phyloP scores from a whole-genome alignment of 495 filamentous ascomycete species.

The Daldinia childiae region DNA sequence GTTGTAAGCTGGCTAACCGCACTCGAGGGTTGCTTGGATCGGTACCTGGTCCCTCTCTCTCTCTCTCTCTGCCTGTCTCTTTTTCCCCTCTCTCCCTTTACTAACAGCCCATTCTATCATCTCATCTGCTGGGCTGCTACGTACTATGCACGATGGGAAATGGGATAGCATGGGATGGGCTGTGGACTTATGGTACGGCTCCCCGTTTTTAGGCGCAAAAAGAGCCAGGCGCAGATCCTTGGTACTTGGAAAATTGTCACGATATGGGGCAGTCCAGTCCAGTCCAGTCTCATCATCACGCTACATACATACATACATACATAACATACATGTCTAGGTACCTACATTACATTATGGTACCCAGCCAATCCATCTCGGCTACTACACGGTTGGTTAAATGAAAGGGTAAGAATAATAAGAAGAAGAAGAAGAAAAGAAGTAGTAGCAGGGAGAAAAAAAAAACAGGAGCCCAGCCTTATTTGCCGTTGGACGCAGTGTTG shows the following conservation, averaged over 20 bases:
- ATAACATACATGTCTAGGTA: too few species aligned
- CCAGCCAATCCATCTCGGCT: slow-evolving; percentile 8
- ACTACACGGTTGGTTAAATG: slow-evolving; percentile 12
- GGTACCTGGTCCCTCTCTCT: slow-evolving; percentile 8
- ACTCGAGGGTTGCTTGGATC: slow-evolving; percentile 23
- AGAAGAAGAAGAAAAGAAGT: too few species aligned
- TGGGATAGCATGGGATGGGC: background rate
- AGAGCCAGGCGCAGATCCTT: slow-evolving; percentile 34
- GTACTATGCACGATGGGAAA: background rate
- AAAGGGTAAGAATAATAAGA: background rate
- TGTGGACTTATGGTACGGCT: slow-evolving; percentile 16
- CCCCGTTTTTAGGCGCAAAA: slow-evolving; percentile 38
- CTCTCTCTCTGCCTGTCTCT: too few species aligned
- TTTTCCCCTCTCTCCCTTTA: background rate
- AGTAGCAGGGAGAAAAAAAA: too few species aligned
- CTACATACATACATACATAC: slow-evolving; percentile 12
- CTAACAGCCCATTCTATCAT: background rate
- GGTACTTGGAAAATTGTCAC: slow-evolving; percentile 31
- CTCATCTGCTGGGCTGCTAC: slow-evolving; percentile 1
- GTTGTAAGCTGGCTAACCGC: slow-evolving; percentile 24
- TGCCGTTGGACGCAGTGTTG: background rate
- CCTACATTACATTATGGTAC: background rate
- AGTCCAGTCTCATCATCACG: slow-evolving; percentile 15
- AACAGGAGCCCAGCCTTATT: background rate
- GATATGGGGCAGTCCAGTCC: slow-evolving; percentile 29